Evolutionary conservation across 371 early-diverging fungal species (phyloP), one percentile per base, ranked within the genome.

Genomic region (Gilbertella persicaria): DNA sequence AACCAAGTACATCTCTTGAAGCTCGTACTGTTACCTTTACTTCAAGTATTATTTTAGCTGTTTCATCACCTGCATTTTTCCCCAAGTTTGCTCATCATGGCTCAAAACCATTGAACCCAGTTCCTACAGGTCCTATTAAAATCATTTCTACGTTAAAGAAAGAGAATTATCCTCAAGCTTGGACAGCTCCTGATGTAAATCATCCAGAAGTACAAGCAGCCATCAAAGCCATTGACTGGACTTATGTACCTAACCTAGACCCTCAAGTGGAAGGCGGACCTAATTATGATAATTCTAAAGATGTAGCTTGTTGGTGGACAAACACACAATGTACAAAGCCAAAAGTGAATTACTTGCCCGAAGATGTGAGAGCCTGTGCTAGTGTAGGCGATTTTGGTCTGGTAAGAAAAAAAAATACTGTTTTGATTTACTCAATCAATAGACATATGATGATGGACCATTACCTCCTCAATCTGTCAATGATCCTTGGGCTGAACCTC

Each of bases 361-460:
- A 48, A 8, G 57, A 57, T 36, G 16, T 50, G n/a, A 10, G 21
- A 23, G 26, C 25, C 4, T 57, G 57, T 21, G 21, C 41, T 9
- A 37, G 35, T 36, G 12, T 26, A 12, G 36, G 42, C 8, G 57
- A 57, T 17, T 57, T 48, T 24, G 57, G 57, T 2, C 26, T 57
- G 38, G 53, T 53, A 38, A 38, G 45, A 25, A 21, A 5, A 35
- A 5, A 14, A n/a, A 7, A 20, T 17, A 0, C 2, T 10, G 12
- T 5, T 28, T 5, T 28, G 28, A 4, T 28, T 28, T 2, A 20
- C 14, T 43, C 16, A 43, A 10, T 39, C 9, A 9, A 33, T 44
- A 53, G 42, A 57, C 50, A 12, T 75, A 63, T 44, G 76, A 75
- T 29, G 76, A 75, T 46, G 76, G 76, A 24, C 76, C 76, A n/a